Base-by-base conservation (phyloP, 75 land plant species). In the Pinus albicaulis region DNA sequence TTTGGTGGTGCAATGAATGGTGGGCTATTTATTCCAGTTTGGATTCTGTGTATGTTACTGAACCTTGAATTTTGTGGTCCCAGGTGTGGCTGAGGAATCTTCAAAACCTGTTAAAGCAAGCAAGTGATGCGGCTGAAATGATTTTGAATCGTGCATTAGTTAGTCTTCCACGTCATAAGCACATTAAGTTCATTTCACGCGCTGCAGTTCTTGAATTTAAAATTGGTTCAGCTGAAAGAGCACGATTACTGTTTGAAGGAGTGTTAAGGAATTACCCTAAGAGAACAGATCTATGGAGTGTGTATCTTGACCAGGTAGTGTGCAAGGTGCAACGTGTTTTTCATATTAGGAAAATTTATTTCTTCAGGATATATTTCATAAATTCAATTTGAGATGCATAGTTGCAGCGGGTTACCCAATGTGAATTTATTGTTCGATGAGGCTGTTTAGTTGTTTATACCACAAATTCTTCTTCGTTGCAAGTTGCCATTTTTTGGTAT, bases 241-340 rank as follows among this genome's bases (percentile, higher is more conserved):
- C 88, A 3, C 78, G 99, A 41, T 82, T 87, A n/a, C 70, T 95
- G 80, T 93, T 98, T 83, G 99, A 98, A 76, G 89, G 89, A 38
- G 83, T 98, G 10, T 77, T 98, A 58, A 77, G 89, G 57, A 94
- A 95, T 70, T 95, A 91, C 72, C 99, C 99, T 10, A 98, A 95
- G 83, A 86, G 98, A 79, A 89, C 86, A 24, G 99, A 98, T 79
- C 79, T 98, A 69, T 98, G 99, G 99, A 98, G 88, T 48, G 82
- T 93, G 38, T 98, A 98, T 68, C 83, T 98, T 63, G 99, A 98
- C 80, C 99, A 98, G 82, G 99, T 89, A 83, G 79, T 6, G 41
- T 76, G 19, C 24, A 59, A 31, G 16, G 65, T 16, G 23, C 23
- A 22, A 3, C 31, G 41, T 68, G 41, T 55, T 5, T 55, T 55